Conservation (phyloP, 78 protist genomes). For the slime mould (Dictyostelium discoideum) region dicty_2.7 NC_007088.5:7764501-7765000, state of each 20-base stretch:
- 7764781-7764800: background rate
- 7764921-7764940: too few relatives aligned
- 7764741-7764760: background rate
- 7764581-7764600: background rate
- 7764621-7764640: background rate
- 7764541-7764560: slow-evolving; percentile 11
- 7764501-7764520: background rate
- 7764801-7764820: background rate
- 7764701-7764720: background rate
- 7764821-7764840: background rate
- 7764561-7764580: background rate
- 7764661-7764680: background rate
- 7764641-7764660: background rate
- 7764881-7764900: background rate
- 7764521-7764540: background rate
- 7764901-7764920: background rate
- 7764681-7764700: background rate
- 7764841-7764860: background rate
- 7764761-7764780: background rate
- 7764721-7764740: background rate
- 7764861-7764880: background rate
- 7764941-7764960: too few relatives aligned
- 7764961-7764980: background rate
- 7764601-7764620: background rate
- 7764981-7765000: background rate